Evolutionary conservation across 2,329 filamentous ascomycete genomes (phyloP), one percentile per base, ranked within the genome.

Genomic region (Hypoxylon sp.): DNA sequence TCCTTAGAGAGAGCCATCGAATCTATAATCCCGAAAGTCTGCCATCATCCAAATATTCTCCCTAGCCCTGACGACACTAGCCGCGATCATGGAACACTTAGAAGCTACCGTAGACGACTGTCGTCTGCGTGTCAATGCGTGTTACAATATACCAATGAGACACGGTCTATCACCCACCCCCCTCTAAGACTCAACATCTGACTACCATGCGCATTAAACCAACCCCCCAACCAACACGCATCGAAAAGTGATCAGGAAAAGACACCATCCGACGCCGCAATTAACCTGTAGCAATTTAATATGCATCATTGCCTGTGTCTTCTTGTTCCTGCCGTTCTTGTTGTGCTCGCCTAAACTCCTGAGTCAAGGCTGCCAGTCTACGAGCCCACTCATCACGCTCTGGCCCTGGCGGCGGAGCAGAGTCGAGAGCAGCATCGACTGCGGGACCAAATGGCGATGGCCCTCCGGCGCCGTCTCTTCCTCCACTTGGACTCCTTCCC

Each of bases 341-440:
- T 5, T 54, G 14, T 46, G 22, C 35, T 40, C 10, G 56, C n/a
- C 56, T 22, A 20, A 56, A 14, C 6, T 50, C 27, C 20, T 37
- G 33, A 5, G 51, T 25, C 27, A 55, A 53, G 1, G 14, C 2
- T 11, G 27, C 62, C 13, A 59, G 2, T 10, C 13, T 6, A 2
- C n/a, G 27, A 37, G 44, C 5, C 57, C 51, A 50, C 10, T 54
- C 57, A 11, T 62, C 53, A n/a, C 66, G 53, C 20, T 61, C 42
- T 3, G 49, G 49, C 2, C 50, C 66, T 4, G 37, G 14, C 1
- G 64, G 33, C 20, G 51, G 57, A 5, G 48, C 42, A 48, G 17
- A 20, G 17, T 60, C 27, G 13, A 54, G 31, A 25, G 40, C 54
- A 17, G 37, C 48, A 11, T 66, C 48, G 11, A 58, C 48, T 27